Evolutionary conservation across 805 yeast genomes (phyloP).

Genomic region (Candida glaebosa): DNA sequence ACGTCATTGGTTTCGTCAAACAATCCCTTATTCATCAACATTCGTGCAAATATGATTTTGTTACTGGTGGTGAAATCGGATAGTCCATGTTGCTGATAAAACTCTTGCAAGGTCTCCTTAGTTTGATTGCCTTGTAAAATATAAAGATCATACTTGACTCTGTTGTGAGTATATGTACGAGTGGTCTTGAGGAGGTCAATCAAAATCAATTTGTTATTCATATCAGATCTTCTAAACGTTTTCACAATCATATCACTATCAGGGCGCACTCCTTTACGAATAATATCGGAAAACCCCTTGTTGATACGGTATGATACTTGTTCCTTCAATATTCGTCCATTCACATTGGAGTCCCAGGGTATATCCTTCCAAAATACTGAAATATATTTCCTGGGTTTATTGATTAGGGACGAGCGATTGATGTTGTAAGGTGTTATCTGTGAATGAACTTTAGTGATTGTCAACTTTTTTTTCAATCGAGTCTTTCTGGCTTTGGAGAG

Average conservation of each 20-base stretch:
- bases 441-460: conserved; percentile 19
- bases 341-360: conserved; percentile 12
- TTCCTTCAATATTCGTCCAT: conserved; percentile 9
- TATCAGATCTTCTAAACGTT: conserved; percentile 26
- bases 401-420: conserved; percentile 11
- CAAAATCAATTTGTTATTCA: conserved; percentile 20
- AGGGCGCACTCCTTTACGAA: conserved; percentile 32
- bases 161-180: conserved; percentile 11
- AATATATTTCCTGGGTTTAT: conserved; percentile 22
- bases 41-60: conserved; percentile 25
- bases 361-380: conserved; percentile 19
- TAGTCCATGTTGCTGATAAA: conserved; percentile 10
- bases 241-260: conserved; percentile 28
- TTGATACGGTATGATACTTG: conserved; percentile 3
- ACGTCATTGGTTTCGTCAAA: conserved; percentile 20
- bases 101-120: conserved; percentile 15
- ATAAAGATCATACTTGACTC: conserved; percentile 15
- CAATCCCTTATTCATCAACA: conserved; percentile 27
- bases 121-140: conserved; percentile 16
- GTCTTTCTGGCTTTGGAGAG: conserved; percentile 12
- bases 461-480: conserved; percentile 12
- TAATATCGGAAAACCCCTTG: conserved; percentile 30
- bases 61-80: conserved; percentile 21
- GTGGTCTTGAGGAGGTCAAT: conserved; percentile 18
- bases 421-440: conserved; percentile 22